Evolutionary conservation across 2,329 filamentous ascomycete species (phyloP).

Genomic region (Trichoderma oligosporum): DNA sequence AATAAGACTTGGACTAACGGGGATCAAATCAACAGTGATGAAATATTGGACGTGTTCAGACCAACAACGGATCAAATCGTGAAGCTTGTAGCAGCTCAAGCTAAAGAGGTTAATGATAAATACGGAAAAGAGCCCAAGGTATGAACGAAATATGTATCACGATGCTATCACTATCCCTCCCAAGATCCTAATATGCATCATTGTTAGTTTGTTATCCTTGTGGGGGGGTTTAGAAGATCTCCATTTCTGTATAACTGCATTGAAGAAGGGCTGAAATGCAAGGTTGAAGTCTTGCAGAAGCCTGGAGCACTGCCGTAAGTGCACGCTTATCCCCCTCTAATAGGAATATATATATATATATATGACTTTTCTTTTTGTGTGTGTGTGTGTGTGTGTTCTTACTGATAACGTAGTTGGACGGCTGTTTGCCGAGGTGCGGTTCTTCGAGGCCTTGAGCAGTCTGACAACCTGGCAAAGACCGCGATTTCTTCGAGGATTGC

Average conservation of each 20-base stretch:
- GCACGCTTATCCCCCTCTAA: no score
- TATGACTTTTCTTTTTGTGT: no score
- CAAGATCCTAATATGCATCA: background rate
- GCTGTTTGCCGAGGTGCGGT: constrained; percentile 36
- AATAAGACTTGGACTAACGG: no score
- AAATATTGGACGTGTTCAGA: constrained; percentile 25
- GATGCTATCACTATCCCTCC: no score
- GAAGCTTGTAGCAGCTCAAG: constrained; percentile 28
- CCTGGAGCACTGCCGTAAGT: constrained; percentile 34
- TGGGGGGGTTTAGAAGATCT: constrained; percentile 38
- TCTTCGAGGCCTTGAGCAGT: constrained; percentile 23
- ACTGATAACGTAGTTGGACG: constrained; percentile 31
- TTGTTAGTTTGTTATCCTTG: constrained; percentile 38
- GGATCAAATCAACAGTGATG: constrained; percentile 21
- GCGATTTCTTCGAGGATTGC: constrained; percentile 26
- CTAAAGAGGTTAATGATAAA: constrained; percentile 20
- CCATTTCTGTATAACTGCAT: constrained; percentile 29
- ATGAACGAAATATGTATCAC: background rate
- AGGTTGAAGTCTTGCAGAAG: constrained; percentile 30
- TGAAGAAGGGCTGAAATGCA: background rate
- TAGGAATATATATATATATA: no score
- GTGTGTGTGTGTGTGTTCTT: no score
- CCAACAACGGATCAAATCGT: constrained; percentile 25
- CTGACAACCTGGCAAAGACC: background rate
- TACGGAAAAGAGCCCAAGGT: constrained; percentile 28